Evolutionary conservation across 208 protist genomes (phyloP), one percentile per base, ranked within the genome.

Genomic region (Trypanosomatidae sp.): DNA sequence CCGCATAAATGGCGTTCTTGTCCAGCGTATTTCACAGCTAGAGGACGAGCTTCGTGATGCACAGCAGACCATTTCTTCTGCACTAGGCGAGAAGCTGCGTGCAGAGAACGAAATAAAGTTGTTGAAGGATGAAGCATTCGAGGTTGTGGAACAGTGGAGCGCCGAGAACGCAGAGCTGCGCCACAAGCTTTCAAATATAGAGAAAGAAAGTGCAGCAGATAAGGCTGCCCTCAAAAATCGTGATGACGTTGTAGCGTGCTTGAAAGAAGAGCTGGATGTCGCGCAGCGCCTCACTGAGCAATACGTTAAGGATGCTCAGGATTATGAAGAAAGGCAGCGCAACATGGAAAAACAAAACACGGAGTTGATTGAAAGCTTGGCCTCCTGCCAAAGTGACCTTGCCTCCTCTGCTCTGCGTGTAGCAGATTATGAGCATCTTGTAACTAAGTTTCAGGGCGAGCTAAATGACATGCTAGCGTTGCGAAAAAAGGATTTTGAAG

Each of bases 131-230:
- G 88, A 95, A 69, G 88, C 88, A 8, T 87, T 92, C 74, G 80
- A 87, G 19, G 83, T 95, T 46, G 87, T 95, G 44, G 72, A 80
- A 6, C 88, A 95, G 76, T 95, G 88, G 91, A 80, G 88, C 56
- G 77, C 80, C 17, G 88, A 88, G 60, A 77, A 83, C 9, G 68
- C 56, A 15, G 87, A 91, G 33, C 65, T 90, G 22, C 81, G 84
- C 7, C 73, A 60, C 44, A 78, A 80, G 55, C 66, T 92, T 4
- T 28, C 39, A 0, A 39, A 30, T 22, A 12, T 65, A 2, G 69
- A 80, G 19, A 66, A 75, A 17, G 36, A 60, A 49, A 47, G 3
- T 49, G n/a, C 55, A 17, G 66, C 46, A 19, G 53, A 67, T 30
- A 33, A 71, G n/a, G 60, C 62, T 0, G 53, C 62, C 10, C 55